phyloP scores from a whole-genome alignment of 1,284 basidiomycete species.

The Ganoderma leucocontextum region DNA sequence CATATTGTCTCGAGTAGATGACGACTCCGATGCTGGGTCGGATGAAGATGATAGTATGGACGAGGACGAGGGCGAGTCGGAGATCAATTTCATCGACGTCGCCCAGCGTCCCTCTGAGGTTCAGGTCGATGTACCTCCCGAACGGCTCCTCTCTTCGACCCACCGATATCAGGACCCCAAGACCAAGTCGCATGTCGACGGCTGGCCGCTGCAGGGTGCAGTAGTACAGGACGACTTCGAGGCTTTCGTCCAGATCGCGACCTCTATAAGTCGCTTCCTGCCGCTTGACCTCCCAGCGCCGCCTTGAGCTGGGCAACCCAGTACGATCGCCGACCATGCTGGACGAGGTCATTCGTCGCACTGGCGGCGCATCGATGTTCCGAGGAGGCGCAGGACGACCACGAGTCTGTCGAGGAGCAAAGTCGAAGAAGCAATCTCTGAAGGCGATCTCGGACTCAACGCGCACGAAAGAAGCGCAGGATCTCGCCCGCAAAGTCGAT shows the following conservation, averaged over 20 bases:
- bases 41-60: constrained; percentile 43
- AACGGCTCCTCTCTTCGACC: constrained; percentile 41
- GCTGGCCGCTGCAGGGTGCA: constrained; percentile 43
- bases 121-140: constrained; percentile 49
- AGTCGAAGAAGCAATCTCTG: constrained; percentile 43
- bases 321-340: constrained; percentile 56
- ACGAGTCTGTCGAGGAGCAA: constrained; percentile 34
- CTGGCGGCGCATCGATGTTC: constrained; percentile 52
- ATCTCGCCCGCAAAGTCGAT: constrained; percentile 56
- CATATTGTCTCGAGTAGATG: constrained; percentile 15
- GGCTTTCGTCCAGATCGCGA: constrained; percentile 55
- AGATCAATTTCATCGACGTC: constrained; percentile 56
- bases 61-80: constrained; percentile 45
- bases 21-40: constrained; percentile 43
- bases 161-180: constrained; percentile 28
- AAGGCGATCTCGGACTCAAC: constrained; percentile 60
- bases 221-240: constrained; percentile 57
- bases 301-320: constrained; percentile 43
- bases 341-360: constrained; percentile 61
- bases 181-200: constrained; percentile 16
- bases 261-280: constrained; percentile 48
- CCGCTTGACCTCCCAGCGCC: constrained; percentile 16
- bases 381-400: constrained; percentile 34
- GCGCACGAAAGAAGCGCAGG: constrained; percentile 68
- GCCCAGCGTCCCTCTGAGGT: constrained; percentile 55